Evolutionary conservation across 2,329 filamentous ascomycete genomes (phyloP).

Genomic region (Arthrobotrys pseudoclavata): DNA sequence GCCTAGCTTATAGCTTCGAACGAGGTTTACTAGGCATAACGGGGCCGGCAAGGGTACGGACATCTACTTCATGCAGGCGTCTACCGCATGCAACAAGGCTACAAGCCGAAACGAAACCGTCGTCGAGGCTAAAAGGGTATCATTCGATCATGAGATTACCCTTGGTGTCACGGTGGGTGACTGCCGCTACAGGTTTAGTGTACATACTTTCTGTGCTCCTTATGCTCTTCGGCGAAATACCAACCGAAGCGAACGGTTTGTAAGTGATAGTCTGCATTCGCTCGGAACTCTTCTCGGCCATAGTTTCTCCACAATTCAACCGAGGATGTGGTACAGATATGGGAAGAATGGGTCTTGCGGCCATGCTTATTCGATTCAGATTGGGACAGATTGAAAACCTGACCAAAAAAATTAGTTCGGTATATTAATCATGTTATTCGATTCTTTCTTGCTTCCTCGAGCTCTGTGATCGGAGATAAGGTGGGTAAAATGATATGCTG

Average conservation of each 20-base stretch:
- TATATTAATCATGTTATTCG: slow-evolving; percentile 4
- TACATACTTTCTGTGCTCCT: no score
- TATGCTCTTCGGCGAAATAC: slow-evolving; percentile 41
- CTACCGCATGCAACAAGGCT: slow-evolving; percentile 3
- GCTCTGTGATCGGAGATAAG: slow-evolving; percentile 18
- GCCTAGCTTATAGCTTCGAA: slow-evolving; percentile 3
- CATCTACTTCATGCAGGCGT: not conserved
- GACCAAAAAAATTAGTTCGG: not conserved
- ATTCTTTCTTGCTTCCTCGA: not conserved
- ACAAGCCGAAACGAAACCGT: slow-evolving; percentile 29
- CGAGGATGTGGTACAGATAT: slow-evolving; percentile 43
- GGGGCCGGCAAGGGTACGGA: slow-evolving; percentile 12
- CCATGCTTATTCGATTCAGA: slow-evolving; percentile 5
- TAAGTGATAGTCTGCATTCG: not conserved
- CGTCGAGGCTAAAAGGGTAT: slow-evolving; percentile 15
- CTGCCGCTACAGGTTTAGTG: slow-evolving; percentile 30
- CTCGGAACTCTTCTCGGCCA: slow-evolving; percentile 51
- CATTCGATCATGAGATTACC: slow-evolving; percentile 35
- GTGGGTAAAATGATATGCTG: slow-evolving; percentile 37
- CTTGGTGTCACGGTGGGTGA: not conserved
- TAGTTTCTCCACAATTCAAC: slow-evolving; percentile 60
- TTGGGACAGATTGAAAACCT: not conserved
- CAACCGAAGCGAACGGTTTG: slow-evolving; percentile 41
- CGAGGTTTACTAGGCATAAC: slow-evolving; percentile 19
- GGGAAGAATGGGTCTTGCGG: slow-evolving; percentile 26